Base-by-base conservation (phyloP, 179 eudicot species). In the Silene noctiflora region DNA sequence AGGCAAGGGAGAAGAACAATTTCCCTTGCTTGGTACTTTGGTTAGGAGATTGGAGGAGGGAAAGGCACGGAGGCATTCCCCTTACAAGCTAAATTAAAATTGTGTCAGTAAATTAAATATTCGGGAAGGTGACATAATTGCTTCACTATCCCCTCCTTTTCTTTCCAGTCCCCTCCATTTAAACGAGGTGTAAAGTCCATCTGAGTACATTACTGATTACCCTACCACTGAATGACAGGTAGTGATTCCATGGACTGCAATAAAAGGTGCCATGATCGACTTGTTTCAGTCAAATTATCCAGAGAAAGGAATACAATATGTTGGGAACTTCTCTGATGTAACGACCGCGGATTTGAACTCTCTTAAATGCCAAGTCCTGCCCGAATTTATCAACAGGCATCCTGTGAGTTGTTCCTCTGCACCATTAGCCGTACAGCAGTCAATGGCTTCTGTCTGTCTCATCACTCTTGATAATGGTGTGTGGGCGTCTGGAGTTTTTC, bases 401-500 rank as follows among this genome's bases (percentile, higher is more conserved):
- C 73, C 73, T 24, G 42, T 22, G 69, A 71, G 75, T 19, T 68
- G 62, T 71, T 21, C 74, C 22, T 19, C 74, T 75, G 71, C 79
- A 10, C 84, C 84, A 31, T 80, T 88, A 77, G 76, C 83, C 19
- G 86, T 89, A 76, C 89, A 90, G 72, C 85, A 87, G 76, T 91
- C 91, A 67, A 82, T 84, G 91, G 2, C 79, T 77, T 91, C 98
- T 35, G 82, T 95, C 71, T 95, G 98, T 81, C 97, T 95, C 79
- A 80, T 95, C 39, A 83, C 98, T 75, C 79, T 90, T 69, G 90
- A 85, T 46, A 86, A 86, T 68, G 92, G 97, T 70, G 91, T 88
- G 60, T 95, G 99, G 99, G 99, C 98, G 51, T 91, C 99, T 74
- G 99, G 99, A 46, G 80, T 95, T 81, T 77, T 95, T 81, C 92